These are phyloP conservation scores for Plantago lanceolata DNA, from an alignment of 305 asterid species.

Conservation along the genomic window DNA sequence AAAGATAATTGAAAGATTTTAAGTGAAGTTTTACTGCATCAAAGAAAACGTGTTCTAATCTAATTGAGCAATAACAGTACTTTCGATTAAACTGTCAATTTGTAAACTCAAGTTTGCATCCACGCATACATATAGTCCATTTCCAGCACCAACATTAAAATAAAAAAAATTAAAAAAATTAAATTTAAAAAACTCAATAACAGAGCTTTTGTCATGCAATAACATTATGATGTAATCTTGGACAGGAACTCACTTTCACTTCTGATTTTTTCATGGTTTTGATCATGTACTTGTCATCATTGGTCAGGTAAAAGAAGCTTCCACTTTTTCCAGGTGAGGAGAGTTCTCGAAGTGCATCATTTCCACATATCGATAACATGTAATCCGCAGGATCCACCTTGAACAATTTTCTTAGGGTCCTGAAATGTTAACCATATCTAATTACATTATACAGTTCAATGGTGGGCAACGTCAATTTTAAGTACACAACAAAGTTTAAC, in stretches of 20 bases:
- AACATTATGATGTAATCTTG: slow-evolving; percentile 10
- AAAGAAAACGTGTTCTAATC: not conserved
- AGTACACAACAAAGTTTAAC: not conserved
- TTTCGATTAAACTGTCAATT: not conserved
- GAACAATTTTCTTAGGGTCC: slow-evolving; percentile 76
- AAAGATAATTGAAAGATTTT: not conserved
- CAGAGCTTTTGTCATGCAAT: not conserved
- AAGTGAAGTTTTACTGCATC: not conserved
- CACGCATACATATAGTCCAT: not conserved
- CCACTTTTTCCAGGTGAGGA: slow-evolving; percentile 98
- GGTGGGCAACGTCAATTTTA: slow-evolving; percentile 6
- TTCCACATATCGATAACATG: slow-evolving; percentile 93
- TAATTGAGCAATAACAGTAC: not conserved
- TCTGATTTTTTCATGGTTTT: slow-evolving; percentile 91
- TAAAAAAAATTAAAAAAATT: no score
- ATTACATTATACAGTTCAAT: slow-evolving; percentile 5
- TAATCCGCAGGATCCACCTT: slow-evolving; percentile 95
- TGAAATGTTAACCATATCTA: slow-evolving; percentile 28
- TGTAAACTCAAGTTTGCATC: not conserved
- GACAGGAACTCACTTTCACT: slow-evolving; percentile 69
- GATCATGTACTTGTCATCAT: slow-evolving; percentile 89
- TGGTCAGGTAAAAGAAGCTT: slow-evolving; percentile 86
- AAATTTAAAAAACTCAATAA: no score
- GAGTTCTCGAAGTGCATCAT: slow-evolving; percentile 89
- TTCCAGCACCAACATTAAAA: not conserved